Conservation (phyloP, 176 grass and related monocot species). For the Carex parvula region DNA sequence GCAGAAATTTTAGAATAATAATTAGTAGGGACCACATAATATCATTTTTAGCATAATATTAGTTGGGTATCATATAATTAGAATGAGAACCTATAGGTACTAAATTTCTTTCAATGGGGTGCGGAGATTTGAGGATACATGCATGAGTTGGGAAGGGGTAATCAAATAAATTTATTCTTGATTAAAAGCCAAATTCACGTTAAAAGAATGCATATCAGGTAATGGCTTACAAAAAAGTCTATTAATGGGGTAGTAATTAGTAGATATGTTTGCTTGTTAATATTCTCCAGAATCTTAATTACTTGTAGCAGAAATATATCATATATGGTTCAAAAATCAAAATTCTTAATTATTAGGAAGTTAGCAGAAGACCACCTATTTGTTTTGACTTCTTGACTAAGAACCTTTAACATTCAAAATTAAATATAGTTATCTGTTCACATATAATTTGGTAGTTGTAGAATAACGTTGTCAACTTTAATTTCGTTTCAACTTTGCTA, state of each 20-base stretch:
- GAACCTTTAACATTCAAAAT: background rate
- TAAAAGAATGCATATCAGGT: background rate
- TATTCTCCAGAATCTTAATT: background rate
- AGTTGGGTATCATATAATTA: too few relatives aligned
- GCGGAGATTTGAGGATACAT: too few relatives aligned
- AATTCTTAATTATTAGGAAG: background rate
- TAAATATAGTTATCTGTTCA: background rate
- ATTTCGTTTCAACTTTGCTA: background rate
- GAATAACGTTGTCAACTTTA: too few relatives aligned
- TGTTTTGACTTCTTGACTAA: background rate
- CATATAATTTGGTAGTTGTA: too few relatives aligned
- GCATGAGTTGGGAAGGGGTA: too few relatives aligned
- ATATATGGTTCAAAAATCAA: background rate
- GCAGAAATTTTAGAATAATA: too few relatives aligned
- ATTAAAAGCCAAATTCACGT: background rate
- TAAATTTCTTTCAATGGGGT: too few relatives aligned
- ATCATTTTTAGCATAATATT: too few relatives aligned
- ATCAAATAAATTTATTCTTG: too few relatives aligned
- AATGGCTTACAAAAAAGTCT: background rate
- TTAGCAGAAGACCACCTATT: background rate
- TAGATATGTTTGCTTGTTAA: background rate
- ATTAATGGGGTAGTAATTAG: too few relatives aligned
- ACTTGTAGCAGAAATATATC: background rate
- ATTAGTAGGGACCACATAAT: too few relatives aligned
- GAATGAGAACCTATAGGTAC: too few relatives aligned